phyloP scores from a whole-genome alignment of 345 rosid species.

The Schrenkiella parvula region DNA sequence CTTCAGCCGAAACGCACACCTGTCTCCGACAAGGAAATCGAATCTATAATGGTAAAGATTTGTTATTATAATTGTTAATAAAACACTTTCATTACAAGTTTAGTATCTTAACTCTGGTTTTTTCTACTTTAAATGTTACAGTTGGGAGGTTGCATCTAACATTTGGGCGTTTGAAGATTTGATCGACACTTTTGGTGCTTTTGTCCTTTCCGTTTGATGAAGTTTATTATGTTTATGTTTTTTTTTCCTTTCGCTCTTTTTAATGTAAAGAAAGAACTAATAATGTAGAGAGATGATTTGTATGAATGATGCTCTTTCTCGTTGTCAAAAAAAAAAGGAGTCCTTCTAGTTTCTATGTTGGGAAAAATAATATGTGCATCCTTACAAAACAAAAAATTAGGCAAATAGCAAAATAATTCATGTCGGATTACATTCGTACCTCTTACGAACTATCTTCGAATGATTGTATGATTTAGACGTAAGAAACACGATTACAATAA shows the following conservation, averaged over 20 bases:
- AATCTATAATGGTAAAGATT: constrained; percentile 70
- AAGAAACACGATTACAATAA: background rate
- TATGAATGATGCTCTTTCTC: constrained; percentile 2
- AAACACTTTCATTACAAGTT: background rate
- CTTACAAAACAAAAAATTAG: too few relatives aligned
- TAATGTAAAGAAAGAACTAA: constrained; percentile 21
- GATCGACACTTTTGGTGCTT: background rate
- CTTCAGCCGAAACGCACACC: constrained; percentile 84
- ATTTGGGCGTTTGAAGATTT: background rate
- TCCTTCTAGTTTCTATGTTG: background rate
- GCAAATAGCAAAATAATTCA: background rate
- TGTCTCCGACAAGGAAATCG: constrained; percentile 63
- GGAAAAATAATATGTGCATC: background rate
- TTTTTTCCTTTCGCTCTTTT: background rate
- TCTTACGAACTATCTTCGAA: background rate
- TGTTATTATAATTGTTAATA: background rate
- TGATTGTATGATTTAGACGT: background rate
- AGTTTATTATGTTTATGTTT: background rate
- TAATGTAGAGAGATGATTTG: constrained; percentile 18
- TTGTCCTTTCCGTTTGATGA: constrained; percentile 14
- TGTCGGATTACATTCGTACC: background rate
- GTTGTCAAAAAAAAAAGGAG: background rate
- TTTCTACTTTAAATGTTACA: background rate
- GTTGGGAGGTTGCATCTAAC: constrained; percentile 37
- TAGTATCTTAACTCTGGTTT: background rate